Base-by-base conservation (phyloP, 139 green algal species). In the Chlamydomonas eustigma region DNA sequence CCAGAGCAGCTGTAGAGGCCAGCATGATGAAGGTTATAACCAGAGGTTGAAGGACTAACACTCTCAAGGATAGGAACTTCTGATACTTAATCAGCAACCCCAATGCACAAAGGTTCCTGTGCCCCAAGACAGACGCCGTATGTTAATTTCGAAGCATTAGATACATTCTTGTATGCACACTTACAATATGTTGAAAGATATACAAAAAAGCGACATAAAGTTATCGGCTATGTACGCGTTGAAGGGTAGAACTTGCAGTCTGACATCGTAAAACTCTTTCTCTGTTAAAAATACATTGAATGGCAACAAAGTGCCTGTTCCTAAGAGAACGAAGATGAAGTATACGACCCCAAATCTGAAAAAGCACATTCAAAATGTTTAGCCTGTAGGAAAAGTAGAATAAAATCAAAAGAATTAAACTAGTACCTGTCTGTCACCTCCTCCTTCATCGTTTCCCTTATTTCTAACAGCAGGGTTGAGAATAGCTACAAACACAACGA, bases 211-310 rank as follows among this genome's bases (percentile, higher is more conserved):
- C 18, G 37, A 76, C 79, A 85, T 84, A 66, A 88, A 88, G 74
- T 88, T 88, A 73, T 82, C 50, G 0, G 79, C 81, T 24, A 87
- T 74, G 36, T 77, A 81, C 0, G 2, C 25, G 32, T 80, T 74
- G 44, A 74, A 84, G 0, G 79, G 83, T 25, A 2, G 2, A 0
- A 81, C 73, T 39, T 88, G 83, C 28, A 83, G 35, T 24, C 83
- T 79, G 36, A 88, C 79, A 75, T 82, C 79, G 36, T 84, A 84
- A 52, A 81, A 87, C 63, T 88, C 83, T 76, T 86, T 85, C 34
- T 85, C 79, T 34, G 79, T 84, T 1, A 87, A 50, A 50, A 84
- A 87, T 2, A 87, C 82, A 39, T 87, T 87, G 71, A 75, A 84
- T 0, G 82, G 82, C 2, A 88, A 69, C 5, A 83, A 34, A 0